Percentiles rank a stretch among this genome's conserved stretches.
Evolutionary conservation across 1,284 basidiomycete species (phyloP).

Genomic region (Vanrija sp.): DNA sequence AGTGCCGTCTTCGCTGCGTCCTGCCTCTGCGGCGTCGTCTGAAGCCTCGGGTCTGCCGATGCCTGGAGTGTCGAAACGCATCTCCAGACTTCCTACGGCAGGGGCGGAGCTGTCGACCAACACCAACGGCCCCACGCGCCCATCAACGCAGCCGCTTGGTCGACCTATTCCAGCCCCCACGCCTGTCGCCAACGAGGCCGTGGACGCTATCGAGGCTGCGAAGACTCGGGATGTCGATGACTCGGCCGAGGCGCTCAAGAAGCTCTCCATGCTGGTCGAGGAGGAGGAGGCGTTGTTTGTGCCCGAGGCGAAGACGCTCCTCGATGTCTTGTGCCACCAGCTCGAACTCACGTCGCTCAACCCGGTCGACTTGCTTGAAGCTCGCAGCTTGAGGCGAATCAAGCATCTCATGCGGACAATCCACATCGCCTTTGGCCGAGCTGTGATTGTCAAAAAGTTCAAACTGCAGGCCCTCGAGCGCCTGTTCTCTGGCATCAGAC

Average conservation of each 20-base stretch:
- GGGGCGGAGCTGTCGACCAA: neutral
- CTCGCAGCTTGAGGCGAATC: conserved; percentile 80
- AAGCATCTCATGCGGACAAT: conserved; percentile 85
- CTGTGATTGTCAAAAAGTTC: conserved; percentile 9
- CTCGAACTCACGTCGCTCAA: conserved; percentile 45
- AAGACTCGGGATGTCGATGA: conserved; percentile 65
- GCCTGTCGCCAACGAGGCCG: conserved; percentile 1
- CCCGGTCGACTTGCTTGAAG: conserved; percentile 65
- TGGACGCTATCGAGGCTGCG: conserved; percentile 33
- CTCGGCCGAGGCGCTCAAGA: conserved; percentile 92
- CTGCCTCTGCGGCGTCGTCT: neutral
- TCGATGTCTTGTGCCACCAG: conserved; percentile 64
- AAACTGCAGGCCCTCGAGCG: conserved; percentile 12
- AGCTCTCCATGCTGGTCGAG: conserved; percentile 74
- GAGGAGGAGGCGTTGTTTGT: conserved; percentile 60
- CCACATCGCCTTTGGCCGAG: conserved; percentile 12
- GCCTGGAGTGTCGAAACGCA: neutral
- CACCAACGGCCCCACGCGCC: neutral
- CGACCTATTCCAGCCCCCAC: neutral
- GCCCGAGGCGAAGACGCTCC: conserved; percentile 57
- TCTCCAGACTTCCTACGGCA: neutral
- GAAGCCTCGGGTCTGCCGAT: neutral
- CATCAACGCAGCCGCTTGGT: conserved; percentile 26
- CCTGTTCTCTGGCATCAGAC: conserved; percentile 8
- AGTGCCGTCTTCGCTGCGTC: too few relatives aligned